Percentiles rank a stretch among this genome's conserved stretches.
phyloP scores from a whole-genome alignment of 306 rosid species.

The Sechiopsis laciniata region DNA sequence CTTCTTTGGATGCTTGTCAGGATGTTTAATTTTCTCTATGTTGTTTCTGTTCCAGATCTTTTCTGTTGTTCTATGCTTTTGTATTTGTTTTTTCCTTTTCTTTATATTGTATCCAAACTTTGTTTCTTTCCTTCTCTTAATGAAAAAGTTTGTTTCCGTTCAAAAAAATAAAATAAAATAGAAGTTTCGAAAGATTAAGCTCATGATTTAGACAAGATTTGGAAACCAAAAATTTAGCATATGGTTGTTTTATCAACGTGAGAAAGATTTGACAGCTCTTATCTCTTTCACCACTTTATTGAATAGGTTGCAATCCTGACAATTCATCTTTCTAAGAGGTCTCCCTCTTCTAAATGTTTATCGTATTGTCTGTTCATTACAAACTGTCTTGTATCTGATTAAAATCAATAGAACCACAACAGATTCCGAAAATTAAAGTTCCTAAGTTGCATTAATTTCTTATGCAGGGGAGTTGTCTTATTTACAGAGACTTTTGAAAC shows the following conservation, averaged over 20 bases:
- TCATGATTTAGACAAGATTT: too few species aligned
- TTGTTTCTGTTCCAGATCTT: too few species aligned
- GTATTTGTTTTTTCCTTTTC: too few species aligned
- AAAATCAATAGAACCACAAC: neutral
- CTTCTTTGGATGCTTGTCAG: conserved; percentile 40
- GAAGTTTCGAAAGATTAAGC: too few species aligned
- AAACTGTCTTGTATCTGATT: neutral
- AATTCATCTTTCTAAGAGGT: neutral
- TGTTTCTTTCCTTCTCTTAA: too few species aligned
- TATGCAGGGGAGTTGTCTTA: conserved; percentile 44
- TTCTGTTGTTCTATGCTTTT: too few species aligned
- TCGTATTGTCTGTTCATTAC: neutral
- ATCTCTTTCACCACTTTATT: neutral
- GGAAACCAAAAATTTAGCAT: neutral
- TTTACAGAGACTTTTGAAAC: conserved; percentile 40
- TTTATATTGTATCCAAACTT: too few species aligned
- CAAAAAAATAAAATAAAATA: too few species aligned
- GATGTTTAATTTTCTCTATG: too few species aligned
- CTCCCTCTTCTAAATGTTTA: neutral
- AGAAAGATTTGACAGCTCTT: neutral
- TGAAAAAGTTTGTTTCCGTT: too few species aligned
- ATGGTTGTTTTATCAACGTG: neutral
- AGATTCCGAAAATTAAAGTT: neutral
- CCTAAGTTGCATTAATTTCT: conserved; percentile 12
- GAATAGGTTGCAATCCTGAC: neutral